phyloP scores from a whole-genome alignment of 352 stramenopile species.

The Globisporangium parvum region DNA sequence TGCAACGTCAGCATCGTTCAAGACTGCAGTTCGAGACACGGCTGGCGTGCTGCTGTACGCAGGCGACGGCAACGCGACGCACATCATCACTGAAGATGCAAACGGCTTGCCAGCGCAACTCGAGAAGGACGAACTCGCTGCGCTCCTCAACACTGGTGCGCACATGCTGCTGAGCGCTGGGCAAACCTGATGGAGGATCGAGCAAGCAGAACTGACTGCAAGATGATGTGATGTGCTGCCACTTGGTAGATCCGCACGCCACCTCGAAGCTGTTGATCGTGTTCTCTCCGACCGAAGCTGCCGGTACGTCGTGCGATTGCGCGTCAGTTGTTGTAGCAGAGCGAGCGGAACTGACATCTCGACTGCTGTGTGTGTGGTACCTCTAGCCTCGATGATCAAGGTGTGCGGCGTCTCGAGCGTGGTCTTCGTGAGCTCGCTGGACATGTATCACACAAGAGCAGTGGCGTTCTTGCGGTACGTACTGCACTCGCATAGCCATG shows the following conservation, averaged over 20 bases:
- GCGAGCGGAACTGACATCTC: not conserved
- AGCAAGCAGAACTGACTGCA: not conserved
- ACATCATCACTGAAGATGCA: conserved; percentile 27
- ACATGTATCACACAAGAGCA: conserved; percentile 26
- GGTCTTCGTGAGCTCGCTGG: conserved; percentile 48
- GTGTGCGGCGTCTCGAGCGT: conserved; percentile 39
- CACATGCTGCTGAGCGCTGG: not conserved
- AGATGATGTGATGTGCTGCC: not conserved
- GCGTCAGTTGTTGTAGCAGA: not conserved
- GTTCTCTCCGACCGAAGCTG: conserved; percentile 21
- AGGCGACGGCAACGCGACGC: conserved; percentile 25
- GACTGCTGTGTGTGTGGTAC: not conserved
- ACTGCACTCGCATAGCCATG: too few species aligned
- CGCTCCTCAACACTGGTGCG: conserved; percentile 27
- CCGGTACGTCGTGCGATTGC: conserved; percentile 17
- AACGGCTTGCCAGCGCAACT: conserved; percentile 27
- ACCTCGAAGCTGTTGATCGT: conserved; percentile 30
- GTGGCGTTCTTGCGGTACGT: conserved; percentile 45
- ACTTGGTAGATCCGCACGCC: conserved; percentile 1
- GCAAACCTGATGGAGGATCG: too few species aligned
- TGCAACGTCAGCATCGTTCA: conserved; percentile 25
- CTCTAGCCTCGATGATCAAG: conserved; percentile 41
- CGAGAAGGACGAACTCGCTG: conserved; percentile 21
- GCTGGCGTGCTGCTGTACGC: conserved; percentile 39
- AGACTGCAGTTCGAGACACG: conserved; percentile 21